These are phyloP conservation scores for Cystobasidium onofrii DNA, from an alignment of 768 basidiomycete species.

Conservation along the genomic window DNA sequence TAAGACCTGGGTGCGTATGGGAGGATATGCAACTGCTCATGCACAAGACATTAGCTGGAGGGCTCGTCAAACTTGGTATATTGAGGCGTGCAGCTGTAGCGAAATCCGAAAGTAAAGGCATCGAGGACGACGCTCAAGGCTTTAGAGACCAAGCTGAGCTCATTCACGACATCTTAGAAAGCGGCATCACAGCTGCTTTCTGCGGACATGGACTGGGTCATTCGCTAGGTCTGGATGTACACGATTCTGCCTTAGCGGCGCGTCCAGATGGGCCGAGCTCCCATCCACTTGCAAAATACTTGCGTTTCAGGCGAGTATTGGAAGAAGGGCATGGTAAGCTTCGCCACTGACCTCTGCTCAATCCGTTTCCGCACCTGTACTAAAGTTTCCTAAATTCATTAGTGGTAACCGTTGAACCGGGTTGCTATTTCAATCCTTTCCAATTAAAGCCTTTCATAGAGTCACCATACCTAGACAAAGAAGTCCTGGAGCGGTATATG, in stretches of 20 bases:
- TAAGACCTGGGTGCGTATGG: slow-evolving; percentile 79
- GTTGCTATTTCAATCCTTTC: slow-evolving; percentile 41
- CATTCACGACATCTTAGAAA: slow-evolving; percentile 54
- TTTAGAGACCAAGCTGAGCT: slow-evolving; percentile 6
- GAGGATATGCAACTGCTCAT: slow-evolving; percentile 75
- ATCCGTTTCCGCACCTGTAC: no score
- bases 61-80: slow-evolving; percentile 75
- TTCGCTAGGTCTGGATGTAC: slow-evolving; percentile 70
- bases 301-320: slow-evolving; percentile 57
- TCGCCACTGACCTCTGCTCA: no score
- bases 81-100: slow-evolving; percentile 63
- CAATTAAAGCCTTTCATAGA: slow-evolving; percentile 56
- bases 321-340: neutral
- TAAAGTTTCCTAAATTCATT: no score
- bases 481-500: slow-evolving; percentile 63
- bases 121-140: neutral
- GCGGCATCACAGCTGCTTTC: slow-evolving; percentile 73
- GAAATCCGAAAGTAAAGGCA: slow-evolving; percentile 36
- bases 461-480: slow-evolving; percentile 62
- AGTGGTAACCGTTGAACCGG: slow-evolving; percentile 55
- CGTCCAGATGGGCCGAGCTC: slow-evolving; percentile 37
- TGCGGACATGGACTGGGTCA: slow-evolving; percentile 73
- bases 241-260: slow-evolving; percentile 62
- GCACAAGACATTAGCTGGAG: slow-evolving; percentile 70
- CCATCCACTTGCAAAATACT: slow-evolving; percentile 60